Base-by-base conservation (phyloP, 225 moss, liverwort and hornwort genomes). In the Sphagnum tenellum region DNA sequence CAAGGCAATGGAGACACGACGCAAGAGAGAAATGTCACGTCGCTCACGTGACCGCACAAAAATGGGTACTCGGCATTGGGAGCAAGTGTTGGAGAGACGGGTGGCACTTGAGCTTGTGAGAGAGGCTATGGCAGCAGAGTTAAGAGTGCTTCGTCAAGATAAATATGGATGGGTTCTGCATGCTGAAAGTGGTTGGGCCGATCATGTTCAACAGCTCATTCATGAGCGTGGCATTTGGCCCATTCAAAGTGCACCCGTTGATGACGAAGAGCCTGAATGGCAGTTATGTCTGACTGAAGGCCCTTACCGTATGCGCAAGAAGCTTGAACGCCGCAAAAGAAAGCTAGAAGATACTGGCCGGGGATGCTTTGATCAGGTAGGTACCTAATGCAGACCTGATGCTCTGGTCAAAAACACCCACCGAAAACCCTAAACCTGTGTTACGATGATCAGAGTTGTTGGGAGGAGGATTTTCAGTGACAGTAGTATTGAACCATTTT, bases 121-220 rank as follows among this genome's bases (percentile, higher is more conserved):
- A 68, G 89, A 93, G 67, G 81, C 86, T 56, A 93, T 93, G 92
- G 89, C 92, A 56, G 89, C 86, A 61, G 89, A 88, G 74, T 82
- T 93, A 44, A 81, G 92, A 53, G 87, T 89, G 5, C 87, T 93
- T 78, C 83, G 89, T 45, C 92, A 93, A 80, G 92, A 93, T 65
- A 93, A 93, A 74, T 93, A 93, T 76, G 92, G 92, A n/a, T 93
- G 92, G 92, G 89, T 93, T 60, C 81, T 93, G 65, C 92, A 93
- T 78, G 92, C 92, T 55, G 92, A 93, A 72, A 93, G 86, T 78
- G 89, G 89, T 58, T 93, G 92, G 92, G 79, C 74, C 67, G 77
- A 80, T 65, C 88, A 88, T 75, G 81, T 89, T 64, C 89, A 93
- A 78, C 85, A 86, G 66, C 69, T 93, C 57, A 88, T 93, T 60